Base-by-base conservation (phyloP, 768 basidiomycete species). In the Russula virescens region DNA sequence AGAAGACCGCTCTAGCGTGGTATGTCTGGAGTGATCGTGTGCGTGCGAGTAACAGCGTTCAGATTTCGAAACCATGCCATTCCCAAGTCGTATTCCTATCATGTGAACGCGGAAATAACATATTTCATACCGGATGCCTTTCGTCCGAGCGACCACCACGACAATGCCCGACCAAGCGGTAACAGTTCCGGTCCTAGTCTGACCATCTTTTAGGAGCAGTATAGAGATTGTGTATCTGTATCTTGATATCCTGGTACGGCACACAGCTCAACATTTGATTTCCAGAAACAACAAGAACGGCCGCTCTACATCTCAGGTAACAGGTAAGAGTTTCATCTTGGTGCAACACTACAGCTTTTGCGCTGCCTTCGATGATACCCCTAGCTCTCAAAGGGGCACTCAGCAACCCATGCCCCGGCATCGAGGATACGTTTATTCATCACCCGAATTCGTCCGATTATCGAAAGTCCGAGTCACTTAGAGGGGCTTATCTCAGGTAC, bases 371-470 rank as follows among this genome's bases (percentile, higher is more conserved):
- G n/a, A 31, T 31, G 31, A 31, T 31, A 38, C 50, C 28, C 31
- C 19, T 53, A 38, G 43, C 43, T 43, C 42, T 19, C 42, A 43
- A 43, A 43, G 5, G 6, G 38, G 38, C 38, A 14, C 38, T 11
- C 38, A 16, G 11, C 11, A 40, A 11, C 11, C 38, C 38, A 40
- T 31, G 31, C 31, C 31, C n/a, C n/a, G n/a, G n/a, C n/a, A n/a
- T n/a, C n/a, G n/a, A n/a, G n/a, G n/a, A n/a, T n/a, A n/a, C n/a
- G n/a, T n/a, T n/a, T n/a, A n/a, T n/a, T n/a, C 38, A 58, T 63
- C 46, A 43, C 25, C 57, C 56, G 62, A 63, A 43, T 42, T 40
- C 25, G 45, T 63, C 58, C 57, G 58, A 25, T 23, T 47, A 60
- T 59, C 46, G 21, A 21, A 53, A n/a, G 9, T 28, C 40, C 31